Percentiles rank a stretch among this genome's conserved stretches.
phyloP scores from a whole-genome alignment of 1,284 basidiomycete species.

The Phlebopus sp. region DNA sequence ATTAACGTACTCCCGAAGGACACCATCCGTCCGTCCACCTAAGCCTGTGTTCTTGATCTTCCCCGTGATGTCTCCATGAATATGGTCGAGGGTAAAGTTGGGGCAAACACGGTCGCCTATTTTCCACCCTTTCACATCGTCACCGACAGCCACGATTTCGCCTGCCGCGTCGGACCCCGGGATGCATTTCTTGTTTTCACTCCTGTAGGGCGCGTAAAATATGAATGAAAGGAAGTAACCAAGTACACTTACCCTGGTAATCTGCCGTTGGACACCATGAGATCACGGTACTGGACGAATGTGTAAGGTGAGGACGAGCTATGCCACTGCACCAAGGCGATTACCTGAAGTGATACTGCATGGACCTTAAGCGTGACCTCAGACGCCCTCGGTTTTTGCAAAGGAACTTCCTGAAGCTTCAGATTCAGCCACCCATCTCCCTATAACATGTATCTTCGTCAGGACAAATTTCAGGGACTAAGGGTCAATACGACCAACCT shows the following conservation, averaged over 20 bases:
- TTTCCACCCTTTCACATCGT: conserved; percentile 48
- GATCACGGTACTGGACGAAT: conserved; percentile 39
- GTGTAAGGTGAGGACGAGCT: too few relatives aligned
- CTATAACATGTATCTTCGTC: too few relatives aligned
- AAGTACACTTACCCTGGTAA: conserved; percentile 29
- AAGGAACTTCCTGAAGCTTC: too few relatives aligned
- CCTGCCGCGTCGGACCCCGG: conserved; percentile 65
- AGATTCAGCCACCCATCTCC: too few relatives aligned
- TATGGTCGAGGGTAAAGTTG: conserved; percentile 42
- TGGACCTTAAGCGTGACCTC: too few relatives aligned
- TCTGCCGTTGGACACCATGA: conserved; percentile 35
- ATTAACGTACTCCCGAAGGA: conserved; percentile 51
- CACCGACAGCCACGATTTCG: conserved; percentile 53
- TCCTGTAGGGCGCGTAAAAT: too few relatives aligned
- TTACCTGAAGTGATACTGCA: too few relatives aligned
- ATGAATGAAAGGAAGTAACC: too few relatives aligned
- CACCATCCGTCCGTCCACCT: conserved; percentile 51
- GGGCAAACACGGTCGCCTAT: conserved; percentile 55
- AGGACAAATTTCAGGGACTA: too few relatives aligned
- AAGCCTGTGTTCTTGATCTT: conserved; percentile 35
- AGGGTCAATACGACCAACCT: too few relatives aligned
- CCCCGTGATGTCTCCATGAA: conserved; percentile 39
- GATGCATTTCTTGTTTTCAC: conserved; percentile 21
- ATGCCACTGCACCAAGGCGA: too few relatives aligned
- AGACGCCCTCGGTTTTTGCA: too few relatives aligned